Evolutionary conservation across 257 asterid species (phyloP).

Genomic region (Scutellaria baicalensis): DNA sequence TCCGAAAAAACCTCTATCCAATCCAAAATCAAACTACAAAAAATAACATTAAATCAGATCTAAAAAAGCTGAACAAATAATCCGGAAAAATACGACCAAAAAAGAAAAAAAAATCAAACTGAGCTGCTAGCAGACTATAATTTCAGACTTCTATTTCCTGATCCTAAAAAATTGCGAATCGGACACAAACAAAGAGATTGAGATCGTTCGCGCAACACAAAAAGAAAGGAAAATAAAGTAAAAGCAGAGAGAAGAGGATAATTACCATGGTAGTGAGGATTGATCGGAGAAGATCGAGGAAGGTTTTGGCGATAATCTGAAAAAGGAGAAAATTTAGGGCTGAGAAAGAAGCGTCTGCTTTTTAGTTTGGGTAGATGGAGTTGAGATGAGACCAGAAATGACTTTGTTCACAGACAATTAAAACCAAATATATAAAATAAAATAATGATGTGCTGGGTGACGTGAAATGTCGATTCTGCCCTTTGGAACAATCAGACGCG

Average conservation of each 20-base stretch:
- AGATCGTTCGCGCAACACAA: neutral
- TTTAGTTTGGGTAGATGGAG: constrained; percentile 3
- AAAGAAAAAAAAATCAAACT: neutral
- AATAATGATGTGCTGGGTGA: neutral
- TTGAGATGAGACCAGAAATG: constrained; percentile 12
- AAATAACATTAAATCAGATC: constrained; percentile 13
- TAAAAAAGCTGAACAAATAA: neutral
- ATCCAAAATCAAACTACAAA: neutral
- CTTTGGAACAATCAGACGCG: neutral
- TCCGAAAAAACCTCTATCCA: neutral
- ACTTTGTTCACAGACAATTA: neutral
- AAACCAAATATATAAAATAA: neutral
- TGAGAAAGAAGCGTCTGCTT: neutral
- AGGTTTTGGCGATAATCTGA: neutral
- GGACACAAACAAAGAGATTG: neutral
- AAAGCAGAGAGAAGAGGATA: neutral
- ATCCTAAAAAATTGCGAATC: neutral
- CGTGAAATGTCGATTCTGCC: neutral
- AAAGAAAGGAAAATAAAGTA: neutral
- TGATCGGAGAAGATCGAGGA: constrained; percentile 29
- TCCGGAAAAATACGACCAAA: neutral
- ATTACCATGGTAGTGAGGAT: constrained; percentile 30
- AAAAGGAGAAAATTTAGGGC: constrained; percentile 19
- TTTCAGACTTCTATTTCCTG: neutral
- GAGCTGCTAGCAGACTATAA: constrained; percentile 9